These are phyloP conservation scores for Diddensiella transvaalensis DNA, from an alignment of 805 yeast genomes.

Conservation along the genomic window DNA sequence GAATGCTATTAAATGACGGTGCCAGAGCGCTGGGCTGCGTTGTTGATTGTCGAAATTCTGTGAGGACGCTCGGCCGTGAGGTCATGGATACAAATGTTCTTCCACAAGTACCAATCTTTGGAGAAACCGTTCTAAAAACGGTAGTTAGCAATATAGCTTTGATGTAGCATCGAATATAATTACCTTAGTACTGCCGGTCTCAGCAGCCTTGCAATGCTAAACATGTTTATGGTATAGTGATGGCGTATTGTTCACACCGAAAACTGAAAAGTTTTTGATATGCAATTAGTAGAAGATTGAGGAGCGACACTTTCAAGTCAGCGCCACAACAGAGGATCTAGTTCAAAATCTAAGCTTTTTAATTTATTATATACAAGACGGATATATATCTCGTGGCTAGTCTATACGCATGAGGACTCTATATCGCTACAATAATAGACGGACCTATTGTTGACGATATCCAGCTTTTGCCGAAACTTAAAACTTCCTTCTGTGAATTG, in stretches of 20 bases:
- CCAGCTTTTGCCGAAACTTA: constrained; percentile 63
- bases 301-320: too few species aligned
- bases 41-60: not conserved
- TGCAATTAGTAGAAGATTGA: too few species aligned
- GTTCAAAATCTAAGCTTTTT: too few species aligned
- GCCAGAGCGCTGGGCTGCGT: not conserved
- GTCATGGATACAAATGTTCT: not conserved
- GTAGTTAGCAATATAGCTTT: too few species aligned
- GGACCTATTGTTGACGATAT: constrained; percentile 77
- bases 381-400: too few species aligned
- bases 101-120: too few species aligned
- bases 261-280: too few species aligned
- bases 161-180: too few species aligned
- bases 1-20: constrained; percentile 18
- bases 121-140: too few species aligned
- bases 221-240: too few species aligned
- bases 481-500: constrained; percentile 56
- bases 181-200: not conserved
- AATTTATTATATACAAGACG: not conserved
- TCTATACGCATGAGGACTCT: constrained; percentile 7
- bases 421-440: constrained; percentile 58
- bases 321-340: not conserved
- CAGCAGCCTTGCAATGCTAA: too few species aligned
- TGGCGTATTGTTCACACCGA: too few species aligned
- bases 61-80: not conserved